Conservation (phyloP, 768 basidiomycete species). For the Phlebiopsis gigantea region DNA sequence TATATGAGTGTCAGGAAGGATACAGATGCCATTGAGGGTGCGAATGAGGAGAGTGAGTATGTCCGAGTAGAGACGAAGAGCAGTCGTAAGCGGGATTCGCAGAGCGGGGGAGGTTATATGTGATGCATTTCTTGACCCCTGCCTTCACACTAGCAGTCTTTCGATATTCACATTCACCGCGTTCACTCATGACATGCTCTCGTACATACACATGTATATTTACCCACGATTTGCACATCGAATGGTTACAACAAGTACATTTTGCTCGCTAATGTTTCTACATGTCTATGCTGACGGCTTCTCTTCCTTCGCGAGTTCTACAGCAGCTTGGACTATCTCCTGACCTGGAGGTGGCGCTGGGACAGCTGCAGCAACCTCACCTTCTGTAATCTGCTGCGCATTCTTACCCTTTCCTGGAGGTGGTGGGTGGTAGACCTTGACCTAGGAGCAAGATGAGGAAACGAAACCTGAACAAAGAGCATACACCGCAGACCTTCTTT, state of each 20-base stretch:
- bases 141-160: neutral
- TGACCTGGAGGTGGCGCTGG: conserved; percentile 3
- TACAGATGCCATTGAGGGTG: conserved; percentile 16
- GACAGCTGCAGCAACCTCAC: conserved; percentile 11
- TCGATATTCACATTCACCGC: neutral
- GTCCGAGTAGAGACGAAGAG: conserved; percentile 74
- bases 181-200: neutral
- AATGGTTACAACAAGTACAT: neutral
- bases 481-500: conserved; percentile 42
- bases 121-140: neutral
- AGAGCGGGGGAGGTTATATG: conserved; percentile 1
- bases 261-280: neutral
- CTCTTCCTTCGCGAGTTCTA: neutral
- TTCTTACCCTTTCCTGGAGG: conserved; percentile 77
- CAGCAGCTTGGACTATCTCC: neutral
- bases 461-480: neutral
- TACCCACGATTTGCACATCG: neutral
- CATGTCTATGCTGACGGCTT: neutral
- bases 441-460: conserved; percentile 32
- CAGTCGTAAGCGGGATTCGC: conserved; percentile 43
- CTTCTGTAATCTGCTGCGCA: conserved; percentile 25
- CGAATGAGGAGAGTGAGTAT: conserved; percentile 66
- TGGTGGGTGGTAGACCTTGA: conserved; percentile 79
- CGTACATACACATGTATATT: conserved; percentile 2
- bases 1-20: conserved; percentile 70